These are phyloP conservation scores for Globisporangium uncinulatum DNA, from an alignment of 352 stramenopile species.

Conservation along the genomic window DNA sequence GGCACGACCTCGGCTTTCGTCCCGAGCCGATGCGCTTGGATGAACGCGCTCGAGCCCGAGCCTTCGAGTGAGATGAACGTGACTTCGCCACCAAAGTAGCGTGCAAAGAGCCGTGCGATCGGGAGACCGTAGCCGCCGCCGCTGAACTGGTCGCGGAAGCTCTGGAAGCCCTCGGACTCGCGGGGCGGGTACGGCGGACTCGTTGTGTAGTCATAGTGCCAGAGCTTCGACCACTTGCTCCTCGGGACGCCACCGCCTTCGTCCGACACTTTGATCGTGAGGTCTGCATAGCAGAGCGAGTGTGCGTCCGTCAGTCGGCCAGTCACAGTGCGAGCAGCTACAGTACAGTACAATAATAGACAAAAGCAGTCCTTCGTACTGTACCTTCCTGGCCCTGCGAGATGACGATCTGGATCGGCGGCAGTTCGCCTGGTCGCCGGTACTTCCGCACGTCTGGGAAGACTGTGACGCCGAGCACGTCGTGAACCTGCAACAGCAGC, in stretches of 20 bases:
- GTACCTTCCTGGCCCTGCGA: slow-evolving; percentile 90
- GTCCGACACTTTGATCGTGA: slow-evolving; percentile 98
- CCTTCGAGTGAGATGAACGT: slow-evolving; percentile 99
- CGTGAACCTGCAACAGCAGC: slow-evolving; percentile 17
- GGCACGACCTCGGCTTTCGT: slow-evolving; percentile 72
- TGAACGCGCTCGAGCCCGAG: slow-evolving; percentile 93
- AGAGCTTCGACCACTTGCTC: slow-evolving; percentile 96
- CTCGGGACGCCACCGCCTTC: slow-evolving; percentile 97
- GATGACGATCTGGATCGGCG: slow-evolving; percentile 97
- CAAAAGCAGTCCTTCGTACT: neutral
- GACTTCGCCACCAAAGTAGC: slow-evolving; percentile 98
- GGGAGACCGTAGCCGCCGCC: slow-evolving; percentile 95
- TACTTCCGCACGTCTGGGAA: slow-evolving; percentile 78
- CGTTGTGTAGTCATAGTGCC: slow-evolving; percentile 99
- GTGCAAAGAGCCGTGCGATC: slow-evolving; percentile 89
- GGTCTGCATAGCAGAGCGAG: slow-evolving; percentile 19
- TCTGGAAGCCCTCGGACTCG: slow-evolving; percentile 63
- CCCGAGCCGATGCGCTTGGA: slow-evolving; percentile 72
- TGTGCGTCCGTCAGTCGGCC: too few relatives aligned
- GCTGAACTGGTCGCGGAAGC: slow-evolving; percentile 85
- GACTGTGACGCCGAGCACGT: slow-evolving; percentile 63
- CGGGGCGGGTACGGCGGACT: slow-evolving; percentile 59
- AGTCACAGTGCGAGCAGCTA: too few relatives aligned
- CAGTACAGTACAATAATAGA: neutral
- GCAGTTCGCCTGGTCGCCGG: slow-evolving; percentile 46